phyloP scores from a whole-genome alignment of 306 rosid species.

The Pyrus communis region DNA sequence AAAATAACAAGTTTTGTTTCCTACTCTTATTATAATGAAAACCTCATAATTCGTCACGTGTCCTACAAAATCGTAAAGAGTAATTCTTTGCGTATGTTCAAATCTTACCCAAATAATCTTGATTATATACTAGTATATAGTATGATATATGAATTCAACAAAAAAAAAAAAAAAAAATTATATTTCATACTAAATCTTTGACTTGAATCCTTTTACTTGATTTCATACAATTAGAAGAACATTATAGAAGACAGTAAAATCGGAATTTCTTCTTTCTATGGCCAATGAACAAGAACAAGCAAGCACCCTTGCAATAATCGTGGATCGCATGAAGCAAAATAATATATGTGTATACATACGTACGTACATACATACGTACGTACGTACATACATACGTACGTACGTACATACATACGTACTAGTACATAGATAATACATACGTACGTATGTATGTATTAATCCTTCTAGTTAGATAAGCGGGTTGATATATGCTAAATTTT shows the following conservation, averaged over 20 bases:
- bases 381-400: no score
- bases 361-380: no score
- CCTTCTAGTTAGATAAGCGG: slow-evolving; percentile 1
- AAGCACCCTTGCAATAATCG: background rate
- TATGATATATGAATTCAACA: background rate
- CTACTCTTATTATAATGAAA: no score
- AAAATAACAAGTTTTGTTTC: no score
- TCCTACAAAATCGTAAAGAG: background rate
- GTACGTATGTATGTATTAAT: background rate
- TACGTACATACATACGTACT: no score
- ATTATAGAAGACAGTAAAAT: background rate
- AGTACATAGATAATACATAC: no score
- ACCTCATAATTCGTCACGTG: no score
- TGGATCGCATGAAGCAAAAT: background rate
- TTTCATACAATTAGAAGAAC: background rate
- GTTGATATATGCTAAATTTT: background rate
- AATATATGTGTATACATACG: background rate
- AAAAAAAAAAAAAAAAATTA: background rate
- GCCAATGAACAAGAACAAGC: background rate
- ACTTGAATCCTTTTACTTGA: background rate
- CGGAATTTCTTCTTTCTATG: background rate
- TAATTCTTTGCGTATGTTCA: background rate
- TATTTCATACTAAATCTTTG: background rate
- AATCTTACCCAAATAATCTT: background rate
- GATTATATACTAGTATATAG: background rate